Conservation (phyloP, 192 early-diverging fungal species). For the Mortierella antarctica region DNA sequence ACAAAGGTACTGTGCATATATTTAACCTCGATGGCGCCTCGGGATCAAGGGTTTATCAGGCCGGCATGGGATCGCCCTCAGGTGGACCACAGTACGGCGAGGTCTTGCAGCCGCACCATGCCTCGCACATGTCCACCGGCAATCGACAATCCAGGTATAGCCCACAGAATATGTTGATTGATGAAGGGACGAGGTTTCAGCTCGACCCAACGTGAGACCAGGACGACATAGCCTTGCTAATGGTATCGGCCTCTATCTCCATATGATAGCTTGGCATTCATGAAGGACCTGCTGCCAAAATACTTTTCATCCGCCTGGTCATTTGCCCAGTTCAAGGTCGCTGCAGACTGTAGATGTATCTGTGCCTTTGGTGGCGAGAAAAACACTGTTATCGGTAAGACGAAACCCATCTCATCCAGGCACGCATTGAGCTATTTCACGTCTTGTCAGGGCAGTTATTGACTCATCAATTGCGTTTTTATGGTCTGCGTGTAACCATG, state of each 20-base stretch:
- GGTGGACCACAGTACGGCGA: slow-evolving; percentile 66
- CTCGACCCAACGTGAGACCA: neutral
- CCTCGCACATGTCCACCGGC: slow-evolving; percentile 48
- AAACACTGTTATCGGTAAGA: slow-evolving; percentile 75
- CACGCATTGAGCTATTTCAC: neutral
- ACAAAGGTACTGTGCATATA: slow-evolving; percentile 94
- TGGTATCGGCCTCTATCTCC: slow-evolving; percentile 27
- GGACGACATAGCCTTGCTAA: neutral
- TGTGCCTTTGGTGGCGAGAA: slow-evolving; percentile 84
- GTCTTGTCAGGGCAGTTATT: neutral
- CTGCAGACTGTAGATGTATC: slow-evolving; percentile 82
- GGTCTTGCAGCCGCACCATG: slow-evolving; percentile 44
- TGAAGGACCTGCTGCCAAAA: slow-evolving; percentile 88
- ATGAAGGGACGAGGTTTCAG: neutral
- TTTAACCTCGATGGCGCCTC: slow-evolving; percentile 81
- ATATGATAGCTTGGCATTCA: slow-evolving; percentile 62
- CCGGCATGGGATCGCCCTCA: slow-evolving; percentile 45
- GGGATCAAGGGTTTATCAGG: slow-evolving; percentile 51
- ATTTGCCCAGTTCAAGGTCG: slow-evolving; percentile 88
- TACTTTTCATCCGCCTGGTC: slow-evolving; percentile 97
- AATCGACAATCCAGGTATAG: slow-evolving; percentile 61
- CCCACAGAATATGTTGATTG: neutral
- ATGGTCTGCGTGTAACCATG: neutral
- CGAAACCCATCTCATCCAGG: neutral
- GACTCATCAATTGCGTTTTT: neutral